Conservation (phyloP, 768 basidiomycete genomes). For the Paxillus involutus region DNA sequence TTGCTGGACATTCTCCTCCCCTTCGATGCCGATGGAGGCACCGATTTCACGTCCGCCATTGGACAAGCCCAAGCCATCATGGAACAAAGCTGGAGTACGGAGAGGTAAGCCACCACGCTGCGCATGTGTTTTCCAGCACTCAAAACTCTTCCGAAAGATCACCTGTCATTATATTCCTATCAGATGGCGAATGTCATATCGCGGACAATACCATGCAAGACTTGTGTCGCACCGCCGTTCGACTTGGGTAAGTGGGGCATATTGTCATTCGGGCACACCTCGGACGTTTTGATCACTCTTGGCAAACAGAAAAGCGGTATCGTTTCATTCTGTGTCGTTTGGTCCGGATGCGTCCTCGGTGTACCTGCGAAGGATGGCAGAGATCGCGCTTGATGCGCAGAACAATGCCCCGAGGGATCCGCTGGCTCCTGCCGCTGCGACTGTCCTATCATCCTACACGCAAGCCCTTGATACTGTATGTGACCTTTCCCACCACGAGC, state of each 20-base stretch:
- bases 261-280: no score
- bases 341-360: conserved; percentile 31
- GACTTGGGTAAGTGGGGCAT: conserved; percentile 38
- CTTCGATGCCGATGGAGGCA: conserved; percentile 34
- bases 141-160: conserved; percentile 3
- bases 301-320: conserved; percentile 46
- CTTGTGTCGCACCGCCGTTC: conserved; percentile 41
- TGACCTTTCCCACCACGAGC: not conserved
- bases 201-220: conserved; percentile 37
- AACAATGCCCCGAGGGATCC: conserved; percentile 42
- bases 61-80: conserved; percentile 35
- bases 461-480: conserved; percentile 53
- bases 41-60: conserved; percentile 46
- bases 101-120: conserved; percentile 34
- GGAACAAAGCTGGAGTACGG: conserved; percentile 49
- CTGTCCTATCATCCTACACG: conserved; percentile 45
- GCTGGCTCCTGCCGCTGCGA: conserved; percentile 29
- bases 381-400: conserved; percentile 50
- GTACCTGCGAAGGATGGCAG: conserved; percentile 47
- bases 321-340: conserved; percentile 61
- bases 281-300: not conserved
- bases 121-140: no score
- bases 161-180: conserved; percentile 39
- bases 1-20: conserved; percentile 40
- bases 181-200: conserved; percentile 38